Base-by-base conservation (phyloP, 495 filamentous ascomycete species). In the Podospora pseudocomata region DNA sequence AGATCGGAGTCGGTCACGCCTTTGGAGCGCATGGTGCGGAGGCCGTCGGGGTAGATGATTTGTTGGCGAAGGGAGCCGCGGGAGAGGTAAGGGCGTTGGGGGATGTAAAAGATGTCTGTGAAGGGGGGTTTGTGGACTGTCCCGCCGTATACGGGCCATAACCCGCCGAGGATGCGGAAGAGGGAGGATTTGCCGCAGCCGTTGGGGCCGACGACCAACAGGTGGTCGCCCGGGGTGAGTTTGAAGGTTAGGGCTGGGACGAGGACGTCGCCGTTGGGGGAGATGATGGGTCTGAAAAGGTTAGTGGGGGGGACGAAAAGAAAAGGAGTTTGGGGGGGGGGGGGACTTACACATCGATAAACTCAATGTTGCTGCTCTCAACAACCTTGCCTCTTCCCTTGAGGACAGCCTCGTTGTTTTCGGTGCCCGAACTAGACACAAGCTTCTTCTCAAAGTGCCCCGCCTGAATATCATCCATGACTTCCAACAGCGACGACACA, bases 101-200 rank as follows among this genome's bases (percentile, higher is more conserved):
- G 95, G 73, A 99, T 97, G 80, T 99, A 99, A 83, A 98, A 99
- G 74, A 99, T 97, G 72, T 94, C 90, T 58, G 89, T 86, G 70
- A 92, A 92, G 0, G 90, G 88, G 5, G 96, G 95, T 75, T 97
- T 97, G 72, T 89, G 86, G 27, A 99, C 95, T 1, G 85, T 90
- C 53, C 95, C 95, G 67, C 95, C 95, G 79, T 98, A 98, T 39
- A 98, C 96, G n/a, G 95, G 95, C 95, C 95, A 99, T 0, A 99
- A 86, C 7, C 95, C 95, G 63, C 95, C 95, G 44, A 99, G 85
- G 74, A 99, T 99, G 28, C 95, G 88, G 83, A 99, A 99, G 4
- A 99, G 86, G 20, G 90, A 93, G 0, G 92, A 96, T 78, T 99
- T 99, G 55, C 95, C 95, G 78, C 95, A 99, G 26, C 95, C 95